Conservation (phyloP, 208 protist species). For the Leptomonas pyrrhocoris region DNA sequence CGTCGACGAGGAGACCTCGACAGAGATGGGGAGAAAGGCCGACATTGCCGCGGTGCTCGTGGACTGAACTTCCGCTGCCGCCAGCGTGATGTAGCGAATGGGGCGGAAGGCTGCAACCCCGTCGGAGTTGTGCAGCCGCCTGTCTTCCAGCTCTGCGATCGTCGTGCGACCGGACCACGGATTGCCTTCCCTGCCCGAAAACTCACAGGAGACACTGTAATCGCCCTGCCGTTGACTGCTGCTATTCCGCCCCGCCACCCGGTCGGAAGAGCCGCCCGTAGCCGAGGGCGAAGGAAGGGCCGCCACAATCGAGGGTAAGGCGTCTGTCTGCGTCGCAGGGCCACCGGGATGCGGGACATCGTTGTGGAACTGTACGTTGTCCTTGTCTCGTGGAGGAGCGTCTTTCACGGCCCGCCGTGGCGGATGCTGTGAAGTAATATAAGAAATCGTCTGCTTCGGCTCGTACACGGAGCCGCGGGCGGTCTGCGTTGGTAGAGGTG, state of each 20-base stretch:
- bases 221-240: no score
- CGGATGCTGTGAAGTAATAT: neutral
- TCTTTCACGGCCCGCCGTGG: neutral
- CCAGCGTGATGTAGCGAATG: neutral
- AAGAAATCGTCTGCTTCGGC: slow-evolving; percentile 5
- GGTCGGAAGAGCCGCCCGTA: neutral
- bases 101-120: slow-evolving; percentile 23
- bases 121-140: neutral
- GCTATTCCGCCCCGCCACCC: neutral
- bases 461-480: slow-evolving; percentile 21
- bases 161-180: slow-evolving; percentile 14
- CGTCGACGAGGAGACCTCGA: neutral
- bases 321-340: no score
- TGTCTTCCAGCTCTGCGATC: slow-evolving; percentile 5
- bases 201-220: no score
- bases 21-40: no score
- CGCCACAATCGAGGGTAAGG: no score
- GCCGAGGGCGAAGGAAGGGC: no score
- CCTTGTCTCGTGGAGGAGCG: no score
- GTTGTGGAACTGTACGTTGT: no score
- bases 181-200: neutral
- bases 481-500: slow-evolving; percentile 23
- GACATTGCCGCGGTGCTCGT: neutral
- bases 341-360: no score
- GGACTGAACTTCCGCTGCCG: neutral